phyloP scores from a whole-genome alignment of 2,329 filamentous ascomycete genomes.

The Alternaria sp. region DNA sequence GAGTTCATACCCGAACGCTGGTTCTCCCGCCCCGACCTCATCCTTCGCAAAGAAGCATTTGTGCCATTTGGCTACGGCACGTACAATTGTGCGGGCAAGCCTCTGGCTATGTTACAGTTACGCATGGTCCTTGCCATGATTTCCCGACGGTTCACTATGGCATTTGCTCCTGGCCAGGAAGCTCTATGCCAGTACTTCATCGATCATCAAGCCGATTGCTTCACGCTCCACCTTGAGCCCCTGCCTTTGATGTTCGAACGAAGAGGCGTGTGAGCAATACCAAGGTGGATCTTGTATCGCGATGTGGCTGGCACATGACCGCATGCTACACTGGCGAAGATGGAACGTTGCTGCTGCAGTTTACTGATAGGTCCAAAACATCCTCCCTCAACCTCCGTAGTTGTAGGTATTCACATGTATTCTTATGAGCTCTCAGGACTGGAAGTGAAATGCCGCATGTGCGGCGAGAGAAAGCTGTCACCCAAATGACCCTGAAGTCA shows the following conservation, averaged over 20 bases:
- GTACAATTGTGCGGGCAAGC: constrained; percentile 46
- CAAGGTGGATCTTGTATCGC: neutral
- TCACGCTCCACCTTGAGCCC: neutral
- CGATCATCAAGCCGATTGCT: neutral
- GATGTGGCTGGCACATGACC: neutral
- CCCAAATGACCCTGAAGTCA: neutral
- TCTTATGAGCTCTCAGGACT: neutral
- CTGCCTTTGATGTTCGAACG: neutral
- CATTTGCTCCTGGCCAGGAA: neutral
- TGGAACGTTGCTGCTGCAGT: neutral
- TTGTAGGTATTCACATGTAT: neutral
- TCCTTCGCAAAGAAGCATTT: constrained; percentile 61
- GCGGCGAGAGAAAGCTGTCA: neutral
- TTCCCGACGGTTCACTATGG: neutral
- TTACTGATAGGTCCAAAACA: neutral
- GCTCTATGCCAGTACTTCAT: neutral
- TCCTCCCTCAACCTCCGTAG: neutral
- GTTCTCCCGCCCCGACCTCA: constrained; percentile 12
- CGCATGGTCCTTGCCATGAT: neutral
- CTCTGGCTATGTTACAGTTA: neutral
- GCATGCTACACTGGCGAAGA: neutral
- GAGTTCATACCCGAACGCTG: constrained; percentile 27
- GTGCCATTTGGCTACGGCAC: constrained; percentile 72
- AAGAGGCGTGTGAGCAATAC: neutral
- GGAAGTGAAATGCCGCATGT: neutral